Conservation (phyloP, 1,139 yeast species). For the Barnettozyma hawaiiensis region DNA sequence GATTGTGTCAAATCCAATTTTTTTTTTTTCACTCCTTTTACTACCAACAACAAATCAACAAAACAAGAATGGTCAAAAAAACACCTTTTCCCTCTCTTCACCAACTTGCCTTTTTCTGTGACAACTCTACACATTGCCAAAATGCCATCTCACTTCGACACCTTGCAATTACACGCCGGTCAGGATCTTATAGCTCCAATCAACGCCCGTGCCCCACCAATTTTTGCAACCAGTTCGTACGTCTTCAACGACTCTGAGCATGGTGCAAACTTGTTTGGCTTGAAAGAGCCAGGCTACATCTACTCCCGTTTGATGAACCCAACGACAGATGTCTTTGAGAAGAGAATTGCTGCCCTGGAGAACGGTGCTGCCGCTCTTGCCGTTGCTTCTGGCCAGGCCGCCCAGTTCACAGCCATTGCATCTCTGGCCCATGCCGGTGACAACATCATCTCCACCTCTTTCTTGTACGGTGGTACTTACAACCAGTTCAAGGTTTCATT, state of each 20-base stretch:
- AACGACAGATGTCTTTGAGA: constrained; percentile 84
- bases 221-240: constrained; percentile 81
- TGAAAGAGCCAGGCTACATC: constrained; percentile 75
- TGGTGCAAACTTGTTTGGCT: constrained; percentile 86
- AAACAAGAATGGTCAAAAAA: too few species aligned
- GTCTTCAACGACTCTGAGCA: constrained; percentile 84
- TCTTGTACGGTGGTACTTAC: constrained; percentile 92
- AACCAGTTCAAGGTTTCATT: constrained; percentile 92
- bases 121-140: too few species aligned
- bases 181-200: constrained; percentile 59
- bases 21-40: too few species aligned
- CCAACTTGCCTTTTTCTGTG: too few species aligned
- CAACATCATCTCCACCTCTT: constrained; percentile 83
- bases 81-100: not conserved
- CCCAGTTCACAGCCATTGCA: constrained; percentile 79
- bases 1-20: constrained; percentile 3
- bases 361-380: constrained; percentile 89
- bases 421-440: constrained; percentile 87
- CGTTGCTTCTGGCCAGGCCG: constrained; percentile 93
- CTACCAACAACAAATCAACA: too few species aligned
- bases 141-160: constrained; percentile 61
- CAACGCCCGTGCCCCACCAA: constrained; percentile 79
- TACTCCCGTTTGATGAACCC: constrained; percentile 93
- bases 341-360: constrained; percentile 88
- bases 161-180: constrained; percentile 93